A percentile compares a stretch with the other conserved stretches of the same genome.
Evolutionary conservation across 1,284 basidiomycete species (phyloP).

Genomic region (Apiotrichum brassicae): DNA sequence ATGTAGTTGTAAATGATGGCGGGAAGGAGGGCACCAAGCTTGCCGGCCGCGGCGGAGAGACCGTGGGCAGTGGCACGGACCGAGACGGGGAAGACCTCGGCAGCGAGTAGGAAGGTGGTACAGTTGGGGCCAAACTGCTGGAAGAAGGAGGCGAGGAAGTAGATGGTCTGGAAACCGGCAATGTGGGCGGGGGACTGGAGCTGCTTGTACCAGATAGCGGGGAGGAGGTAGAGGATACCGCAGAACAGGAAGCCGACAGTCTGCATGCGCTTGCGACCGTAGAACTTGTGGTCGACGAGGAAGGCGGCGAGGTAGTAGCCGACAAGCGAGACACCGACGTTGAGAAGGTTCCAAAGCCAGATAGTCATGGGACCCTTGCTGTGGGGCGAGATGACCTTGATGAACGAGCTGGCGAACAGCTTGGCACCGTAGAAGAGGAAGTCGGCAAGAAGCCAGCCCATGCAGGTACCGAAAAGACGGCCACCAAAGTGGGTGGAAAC

Average conservation of each 20-base stretch:
- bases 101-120: slow-evolving; percentile 48
- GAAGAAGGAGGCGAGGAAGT: slow-evolving; percentile 53
- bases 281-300: slow-evolving; percentile 54
- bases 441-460: slow-evolving; percentile 53
- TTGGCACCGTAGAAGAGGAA: slow-evolving; percentile 52
- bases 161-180: slow-evolving; percentile 51
- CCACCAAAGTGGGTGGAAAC: slow-evolving; percentile 51
- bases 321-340: slow-evolving; percentile 48
- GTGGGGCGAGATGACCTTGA: slow-evolving; percentile 50
- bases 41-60: slow-evolving; percentile 50
- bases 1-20: slow-evolving; percentile 48
- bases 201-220: slow-evolving; percentile 43
- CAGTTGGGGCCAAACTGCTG: slow-evolving; percentile 53
- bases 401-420: slow-evolving; percentile 48
- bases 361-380: slow-evolving; percentile 43
- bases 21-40: slow-evolving; percentile 50
- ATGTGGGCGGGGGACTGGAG: slow-evolving; percentile 42
- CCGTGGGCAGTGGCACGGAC: slow-evolving; percentile 51
- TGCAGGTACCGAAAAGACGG: slow-evolving; percentile 50
- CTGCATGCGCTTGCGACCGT: slow-evolving; percentile 50
- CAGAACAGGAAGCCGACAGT: slow-evolving; percentile 50
- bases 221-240: slow-evolving; percentile 48
- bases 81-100: slow-evolving; percentile 52
- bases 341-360: slow-evolving; percentile 54
- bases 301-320: slow-evolving; percentile 55